These are phyloP conservation scores for Letharia lupina DNA, from an alignment of 495 filamentous ascomycete species.

Conservation along the genomic window DNA sequence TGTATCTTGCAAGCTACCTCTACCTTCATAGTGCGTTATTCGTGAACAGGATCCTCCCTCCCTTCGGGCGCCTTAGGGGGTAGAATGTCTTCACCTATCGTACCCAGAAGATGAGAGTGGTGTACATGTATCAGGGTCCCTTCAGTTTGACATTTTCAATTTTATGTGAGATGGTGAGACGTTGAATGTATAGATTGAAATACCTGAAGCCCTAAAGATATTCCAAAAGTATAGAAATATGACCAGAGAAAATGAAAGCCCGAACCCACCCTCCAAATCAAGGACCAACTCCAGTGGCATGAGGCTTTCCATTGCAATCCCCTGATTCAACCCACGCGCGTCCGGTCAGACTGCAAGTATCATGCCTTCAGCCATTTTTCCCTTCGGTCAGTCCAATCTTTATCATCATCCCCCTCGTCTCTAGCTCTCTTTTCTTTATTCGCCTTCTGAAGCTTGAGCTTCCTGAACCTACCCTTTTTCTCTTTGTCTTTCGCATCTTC, in stretches of 20 bases:
- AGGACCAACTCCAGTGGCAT: background rate
- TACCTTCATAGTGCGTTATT: too few species aligned
- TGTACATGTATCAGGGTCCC: too few species aligned
- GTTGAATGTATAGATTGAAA: background rate
- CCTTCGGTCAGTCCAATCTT: background rate
- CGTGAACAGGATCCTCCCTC: too few species aligned
- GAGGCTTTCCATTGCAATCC: too few species aligned
- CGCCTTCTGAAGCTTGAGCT: background rate
- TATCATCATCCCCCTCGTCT: background rate
- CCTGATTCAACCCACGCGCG: too few species aligned
- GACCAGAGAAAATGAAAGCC: background rate
- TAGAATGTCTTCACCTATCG: too few species aligned
- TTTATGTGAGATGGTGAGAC: background rate
- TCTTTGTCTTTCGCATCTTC: background rate
- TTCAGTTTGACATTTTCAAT: background rate
- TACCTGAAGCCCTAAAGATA: background rate
- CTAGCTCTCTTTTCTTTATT: background rate
- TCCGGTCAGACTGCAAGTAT: background rate
- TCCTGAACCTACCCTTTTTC: background rate
- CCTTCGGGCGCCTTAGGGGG: too few species aligned
- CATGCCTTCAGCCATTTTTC: background rate
- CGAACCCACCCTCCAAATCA: background rate
- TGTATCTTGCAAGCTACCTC: too few species aligned
- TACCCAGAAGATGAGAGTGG: too few species aligned
- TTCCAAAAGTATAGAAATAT: background rate